phyloP scores from a whole-genome alignment of 2,329 filamentous ascomycete species.

The Ophiostoma australiae region DNA sequence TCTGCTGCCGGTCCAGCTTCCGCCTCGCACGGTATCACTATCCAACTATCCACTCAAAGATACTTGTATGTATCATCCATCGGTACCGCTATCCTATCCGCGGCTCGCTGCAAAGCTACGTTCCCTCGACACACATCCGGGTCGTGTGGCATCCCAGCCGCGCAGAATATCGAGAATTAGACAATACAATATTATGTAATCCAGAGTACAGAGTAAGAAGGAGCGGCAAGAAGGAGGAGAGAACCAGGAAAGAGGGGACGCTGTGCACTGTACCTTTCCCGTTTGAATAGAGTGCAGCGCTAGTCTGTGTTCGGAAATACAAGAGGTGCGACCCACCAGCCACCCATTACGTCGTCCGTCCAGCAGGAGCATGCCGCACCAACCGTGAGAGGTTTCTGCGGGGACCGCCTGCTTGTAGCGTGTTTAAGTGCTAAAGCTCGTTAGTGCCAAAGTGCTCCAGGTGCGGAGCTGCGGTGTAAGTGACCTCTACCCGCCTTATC shows the following conservation, averaged over 20 bases:
- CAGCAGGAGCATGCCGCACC: constrained; percentile 2
- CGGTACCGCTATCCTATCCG: neutral
- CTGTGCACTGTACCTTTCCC: constrained; percentile 1
- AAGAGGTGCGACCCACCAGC: neutral
- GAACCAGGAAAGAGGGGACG: neutral
- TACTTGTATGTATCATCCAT: neutral
- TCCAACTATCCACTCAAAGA: neutral
- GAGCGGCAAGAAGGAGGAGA: neutral
- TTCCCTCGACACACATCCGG: neutral
- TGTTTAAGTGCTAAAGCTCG: neutral
- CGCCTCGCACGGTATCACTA: neutral
- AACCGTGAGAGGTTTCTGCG: neutral
- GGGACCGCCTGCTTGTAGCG: neutral
- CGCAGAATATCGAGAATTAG: neutral
- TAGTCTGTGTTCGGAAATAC: neutral
- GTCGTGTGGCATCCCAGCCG: neutral
- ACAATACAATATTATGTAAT: neutral
- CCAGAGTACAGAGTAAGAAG: neutral
- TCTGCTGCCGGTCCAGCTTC: neutral
- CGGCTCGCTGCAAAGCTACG: neutral
- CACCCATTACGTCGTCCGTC: neutral
- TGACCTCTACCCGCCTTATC: neutral
- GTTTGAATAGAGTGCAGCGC: constrained; percentile 2
- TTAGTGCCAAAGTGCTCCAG: neutral
- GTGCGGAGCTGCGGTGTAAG: neutral